phyloP scores from a whole-genome alignment of 164 flowering plant genomes.

The Cinnamomum chago region DNA sequence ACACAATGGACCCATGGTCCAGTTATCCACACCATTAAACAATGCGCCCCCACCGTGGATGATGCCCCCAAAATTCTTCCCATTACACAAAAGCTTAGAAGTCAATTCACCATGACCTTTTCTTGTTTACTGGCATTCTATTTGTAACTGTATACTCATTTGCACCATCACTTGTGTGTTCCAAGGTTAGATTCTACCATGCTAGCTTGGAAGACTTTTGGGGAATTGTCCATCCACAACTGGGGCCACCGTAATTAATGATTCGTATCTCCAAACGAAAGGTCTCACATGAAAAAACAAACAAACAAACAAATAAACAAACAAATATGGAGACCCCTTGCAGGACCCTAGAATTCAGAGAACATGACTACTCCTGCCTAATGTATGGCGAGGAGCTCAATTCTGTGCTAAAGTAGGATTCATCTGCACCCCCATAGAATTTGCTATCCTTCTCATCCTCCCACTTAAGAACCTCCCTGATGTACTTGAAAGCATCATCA shows the following conservation, averaged over 20 bases:
- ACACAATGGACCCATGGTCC: not conserved
- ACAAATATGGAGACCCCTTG: too few relatives aligned
- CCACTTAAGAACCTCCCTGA: conserved; percentile 57
- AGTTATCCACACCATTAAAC: not conserved
- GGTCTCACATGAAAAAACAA: not conserved
- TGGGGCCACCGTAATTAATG: not conserved
- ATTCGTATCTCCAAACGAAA: not conserved
- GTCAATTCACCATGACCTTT: not conserved
- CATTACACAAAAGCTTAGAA: too few relatives aligned
- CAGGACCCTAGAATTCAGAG: not conserved
- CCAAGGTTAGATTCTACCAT: not conserved
- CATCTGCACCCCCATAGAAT: conserved; percentile 27
- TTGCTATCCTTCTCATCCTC: conserved; percentile 44
- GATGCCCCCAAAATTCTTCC: not conserved
- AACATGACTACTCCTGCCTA: conserved; percentile 23
- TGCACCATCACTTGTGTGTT: too few relatives aligned
- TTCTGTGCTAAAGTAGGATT: conserved; percentile 45
- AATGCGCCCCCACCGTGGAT: not conserved
- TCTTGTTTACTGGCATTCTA: not conserved
- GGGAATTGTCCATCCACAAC: not conserved
- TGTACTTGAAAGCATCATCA: conserved; percentile 48
- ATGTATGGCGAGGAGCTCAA: conserved; percentile 37
- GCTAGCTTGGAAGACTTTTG: not conserved
- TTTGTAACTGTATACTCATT: not conserved
- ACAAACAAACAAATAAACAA: too few relatives aligned